Base-by-base conservation (phyloP, 1,284 basidiomycete genomes). In the Ceratobasidium sp. region DNA sequence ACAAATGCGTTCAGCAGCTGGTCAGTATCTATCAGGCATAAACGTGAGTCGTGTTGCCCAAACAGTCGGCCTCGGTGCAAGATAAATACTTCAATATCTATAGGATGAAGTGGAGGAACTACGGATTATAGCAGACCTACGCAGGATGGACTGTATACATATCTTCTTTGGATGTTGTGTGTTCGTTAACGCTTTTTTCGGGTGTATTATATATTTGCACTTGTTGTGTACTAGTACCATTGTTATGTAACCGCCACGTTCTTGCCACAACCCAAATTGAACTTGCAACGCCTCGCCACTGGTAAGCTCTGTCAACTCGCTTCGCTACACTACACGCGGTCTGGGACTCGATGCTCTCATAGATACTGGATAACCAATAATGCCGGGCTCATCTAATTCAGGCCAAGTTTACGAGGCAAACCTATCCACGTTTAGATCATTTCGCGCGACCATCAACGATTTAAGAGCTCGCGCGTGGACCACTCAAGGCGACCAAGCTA, bases 381-480 rank as follows among this genome's bases (percentile, higher is more conserved):
- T 60, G 59, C 20, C 59, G 30, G 59, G 41, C 1, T 57, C 60
- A 54, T 38, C 60, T 14, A 35, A 50, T 30, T 23, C 73, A 33
- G 38, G 54, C 30, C 52, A 64, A 38, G 73, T 75, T 10, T 62
- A 75, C n/a, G 60, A 75, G 38, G 73, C 73, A n/a, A 75, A 75
- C 23, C 48, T 75, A 3, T 44, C 57, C 1, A 75, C 73, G 33
- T 75, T 75, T 27, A 23, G 50, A 46, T 30, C 73, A 18, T 75
- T 55, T 33, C 73, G 73, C 14, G 48, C 33, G 18, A 75, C 73
- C 14, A 75, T 75, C n/a, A 62, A 75, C 35, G 73, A 75, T 14
- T 23, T 75, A 14, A 65, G 35, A 20, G 38, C 44, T 55, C 52
- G 55, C 8, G 50, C 73, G 12, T 52, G n/a, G 41, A 50, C 62